A percentile compares a stretch with the other conserved stretches of the same genome.
Evolutionary conservation across 257 asterid species (phyloP).

Genomic region (Solanum appendiculatum): DNA sequence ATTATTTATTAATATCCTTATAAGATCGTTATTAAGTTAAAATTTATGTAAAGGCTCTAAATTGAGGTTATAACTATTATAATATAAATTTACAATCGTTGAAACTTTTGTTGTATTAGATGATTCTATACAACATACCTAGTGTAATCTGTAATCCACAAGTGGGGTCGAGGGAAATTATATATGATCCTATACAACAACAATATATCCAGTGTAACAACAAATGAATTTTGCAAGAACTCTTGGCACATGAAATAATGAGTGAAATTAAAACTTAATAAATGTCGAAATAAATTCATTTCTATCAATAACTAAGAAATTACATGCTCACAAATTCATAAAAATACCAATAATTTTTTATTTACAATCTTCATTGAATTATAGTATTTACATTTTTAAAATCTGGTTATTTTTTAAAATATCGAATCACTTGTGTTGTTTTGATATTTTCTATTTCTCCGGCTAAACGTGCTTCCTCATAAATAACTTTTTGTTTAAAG

Average conservation of each 20-base stretch:
- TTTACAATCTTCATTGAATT: background rate
- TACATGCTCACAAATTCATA: background rate
- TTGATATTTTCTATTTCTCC: background rate
- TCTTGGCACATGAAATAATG: background rate
- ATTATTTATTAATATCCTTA: background rate
- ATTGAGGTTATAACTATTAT: background rate
- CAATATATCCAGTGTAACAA: background rate
- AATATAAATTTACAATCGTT: background rate
- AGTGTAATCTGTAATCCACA: background rate
- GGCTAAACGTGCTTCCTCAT: background rate
- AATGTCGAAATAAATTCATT: background rate
- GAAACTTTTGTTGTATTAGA: background rate
- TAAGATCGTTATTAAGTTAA: background rate
- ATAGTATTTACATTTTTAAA: background rate
- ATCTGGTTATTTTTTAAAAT: background rate
- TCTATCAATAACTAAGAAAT: background rate
- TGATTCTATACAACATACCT: background rate
- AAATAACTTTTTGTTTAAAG: background rate
- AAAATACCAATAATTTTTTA: background rate
- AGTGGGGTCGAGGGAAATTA: background rate
- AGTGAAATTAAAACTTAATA: background rate
- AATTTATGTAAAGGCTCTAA: background rate
- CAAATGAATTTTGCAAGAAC: background rate
- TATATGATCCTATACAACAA: background rate
- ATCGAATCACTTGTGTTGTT: background rate